Evolutionary conservation across 495 filamentous ascomycete genomes (phyloP), one percentile per base, ranked within the genome.

Genomic region (Neurospora cerealis): DNA sequence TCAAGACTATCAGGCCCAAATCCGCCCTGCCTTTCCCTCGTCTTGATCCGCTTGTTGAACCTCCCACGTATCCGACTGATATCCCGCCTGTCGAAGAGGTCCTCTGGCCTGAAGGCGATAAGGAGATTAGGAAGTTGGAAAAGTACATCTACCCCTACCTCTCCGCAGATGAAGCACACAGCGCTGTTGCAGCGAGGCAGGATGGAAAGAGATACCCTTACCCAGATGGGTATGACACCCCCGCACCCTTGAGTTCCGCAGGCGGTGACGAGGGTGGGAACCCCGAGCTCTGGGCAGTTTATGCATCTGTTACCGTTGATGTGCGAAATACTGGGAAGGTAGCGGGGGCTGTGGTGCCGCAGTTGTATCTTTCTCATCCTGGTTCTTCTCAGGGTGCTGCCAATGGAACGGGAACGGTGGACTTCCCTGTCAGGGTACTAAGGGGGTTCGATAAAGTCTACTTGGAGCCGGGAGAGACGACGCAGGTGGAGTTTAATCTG

Each of bases 71-170:
- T 75, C 82, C 90, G 69, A 82, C 79, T 9, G 78, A 73, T 1
- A 86, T 92, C 71, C 89, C 91, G 3, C 78, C 87, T 40, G 83
- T 88, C n/a, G 78, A 83, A 36, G 86, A 88, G 40, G 88, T 87
- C 9, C 76, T 95, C 0, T 92, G 92, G 79, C 95, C 96, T 0
- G 70, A 78, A 0, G 88, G 83, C 4, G 91, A 97, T 80, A 85
- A 84, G 24, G 48, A 11, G 13, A 32, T 62, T 0, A 62, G 24
- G 3, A 66, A 17, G 46, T 81, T 99, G 15, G 82, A 86, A 28
- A 94, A 94, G 77, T 96, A 93, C 80, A 87, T 99, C 73, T 98
- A 99, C 78, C 94, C 96, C 0, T 99, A 97, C 77, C 87, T 98
- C 21, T 75, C 83, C 0, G 84, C 82, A 7, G 83, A 34, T 17